Evolutionary conservation across 208 protist species (phyloP).

Genomic region (Wallacemonas sp.): DNA sequence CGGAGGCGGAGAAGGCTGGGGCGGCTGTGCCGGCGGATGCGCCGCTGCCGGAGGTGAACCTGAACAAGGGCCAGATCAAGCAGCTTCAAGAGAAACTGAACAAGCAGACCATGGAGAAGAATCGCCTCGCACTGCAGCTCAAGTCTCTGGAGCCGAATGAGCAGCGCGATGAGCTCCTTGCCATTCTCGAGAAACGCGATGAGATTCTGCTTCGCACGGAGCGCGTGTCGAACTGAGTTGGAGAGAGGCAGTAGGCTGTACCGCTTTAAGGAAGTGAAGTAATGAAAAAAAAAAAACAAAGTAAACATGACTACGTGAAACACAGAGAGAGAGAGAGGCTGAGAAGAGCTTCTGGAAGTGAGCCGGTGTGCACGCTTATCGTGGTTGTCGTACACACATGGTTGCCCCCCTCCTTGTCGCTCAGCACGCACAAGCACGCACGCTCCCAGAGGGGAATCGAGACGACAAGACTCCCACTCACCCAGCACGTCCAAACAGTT

Average conservation of each 20-base stretch:
- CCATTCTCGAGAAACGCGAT: conserved; percentile 54
- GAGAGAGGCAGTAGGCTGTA: neutral
- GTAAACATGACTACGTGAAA: neutral
- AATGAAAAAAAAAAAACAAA: neutral
- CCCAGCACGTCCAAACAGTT: no score
- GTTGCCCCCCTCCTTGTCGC: no score
- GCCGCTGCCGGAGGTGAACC: conserved; percentile 27
- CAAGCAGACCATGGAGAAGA: conserved; percentile 75
- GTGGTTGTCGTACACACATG: no score
- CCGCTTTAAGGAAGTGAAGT: no score
- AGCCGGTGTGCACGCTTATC: no score
- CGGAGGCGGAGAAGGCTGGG: conserved; percentile 27
- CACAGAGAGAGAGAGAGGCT: neutral
- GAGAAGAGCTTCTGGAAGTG: no score
- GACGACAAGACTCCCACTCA: no score
- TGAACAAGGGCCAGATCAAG: conserved; percentile 55
- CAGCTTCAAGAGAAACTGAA: conserved; percentile 79
- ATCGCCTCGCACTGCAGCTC: conserved; percentile 72
- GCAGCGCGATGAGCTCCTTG: conserved; percentile 50
- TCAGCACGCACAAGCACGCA: no score
- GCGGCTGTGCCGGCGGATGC: conserved; percentile 14
- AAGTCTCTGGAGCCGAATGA: conserved; percentile 68
- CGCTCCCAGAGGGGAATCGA: no score
- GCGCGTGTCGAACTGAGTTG: conserved; percentile 9
- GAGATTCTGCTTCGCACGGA: conserved; percentile 41